Conservation (phyloP, 305 asterid species). For the Salvia sclarea region DNA sequence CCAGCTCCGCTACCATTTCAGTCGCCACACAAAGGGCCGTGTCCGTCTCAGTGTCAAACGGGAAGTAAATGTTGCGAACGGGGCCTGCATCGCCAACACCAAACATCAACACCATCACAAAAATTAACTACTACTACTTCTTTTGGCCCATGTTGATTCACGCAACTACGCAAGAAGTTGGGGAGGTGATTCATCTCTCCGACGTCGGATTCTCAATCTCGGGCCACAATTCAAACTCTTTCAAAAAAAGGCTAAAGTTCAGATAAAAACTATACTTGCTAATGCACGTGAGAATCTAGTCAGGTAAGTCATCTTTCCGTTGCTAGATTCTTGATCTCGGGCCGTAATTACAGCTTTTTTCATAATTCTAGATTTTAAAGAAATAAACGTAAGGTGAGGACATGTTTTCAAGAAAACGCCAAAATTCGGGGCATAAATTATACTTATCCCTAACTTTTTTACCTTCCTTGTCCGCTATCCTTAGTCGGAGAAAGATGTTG, state of each 20-base stretch:
- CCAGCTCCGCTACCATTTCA: slow-evolving; percentile 90
- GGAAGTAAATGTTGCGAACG: slow-evolving; percentile 77
- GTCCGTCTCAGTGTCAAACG: slow-evolving; percentile 72
- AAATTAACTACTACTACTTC: neutral
- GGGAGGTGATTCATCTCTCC: no score
- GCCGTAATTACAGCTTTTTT: neutral
- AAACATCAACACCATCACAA: slow-evolving; percentile 6
- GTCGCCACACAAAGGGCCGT: slow-evolving; percentile 78
- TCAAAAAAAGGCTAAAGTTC: no score
- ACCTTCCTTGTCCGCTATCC: slow-evolving; percentile 93
- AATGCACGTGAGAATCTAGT: no score
- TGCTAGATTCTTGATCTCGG: neutral
- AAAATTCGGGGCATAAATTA: no score
- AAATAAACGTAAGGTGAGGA: no score
- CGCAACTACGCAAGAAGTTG: no score
- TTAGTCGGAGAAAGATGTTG: slow-evolving; percentile 68
- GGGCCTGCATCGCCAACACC: slow-evolving; percentile 51
- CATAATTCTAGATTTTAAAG: neutral
- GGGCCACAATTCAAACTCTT: no score
- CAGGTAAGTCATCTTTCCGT: neutral
- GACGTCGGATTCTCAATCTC: no score
- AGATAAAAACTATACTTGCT: no score
- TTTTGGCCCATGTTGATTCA: no score
- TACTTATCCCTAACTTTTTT: neutral
- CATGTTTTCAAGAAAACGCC: no score